Evolutionary conservation across 2,329 filamentous ascomycete genomes (phyloP).

Genomic region (Hymenoscyphus occultus): DNA sequence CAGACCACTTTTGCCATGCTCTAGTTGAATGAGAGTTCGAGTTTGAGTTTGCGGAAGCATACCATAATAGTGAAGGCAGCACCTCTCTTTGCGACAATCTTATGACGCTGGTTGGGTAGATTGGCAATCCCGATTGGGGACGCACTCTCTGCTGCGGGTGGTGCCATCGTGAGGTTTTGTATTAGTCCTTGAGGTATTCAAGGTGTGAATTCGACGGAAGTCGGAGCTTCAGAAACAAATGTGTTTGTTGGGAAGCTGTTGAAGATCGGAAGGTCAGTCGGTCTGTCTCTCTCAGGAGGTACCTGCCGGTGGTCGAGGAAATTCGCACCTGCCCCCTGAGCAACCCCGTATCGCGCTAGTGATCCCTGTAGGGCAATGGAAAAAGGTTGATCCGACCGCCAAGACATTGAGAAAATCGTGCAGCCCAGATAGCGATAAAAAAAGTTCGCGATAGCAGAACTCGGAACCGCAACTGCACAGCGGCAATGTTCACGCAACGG

Average conservation of each 20-base stretch:
- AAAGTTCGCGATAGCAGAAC: constrained; percentile 20
- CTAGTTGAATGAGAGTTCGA: neutral
- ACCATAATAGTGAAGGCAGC: constrained; percentile 99
- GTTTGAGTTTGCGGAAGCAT: constrained; percentile 26
- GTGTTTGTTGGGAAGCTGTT: constrained; percentile 6
- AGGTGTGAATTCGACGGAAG: neutral
- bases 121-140: constrained; percentile 73
- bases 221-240: constrained; percentile 7
- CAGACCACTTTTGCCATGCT: neutral
- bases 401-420: constrained; percentile 12
- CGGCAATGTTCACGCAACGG: constrained; percentile 30
- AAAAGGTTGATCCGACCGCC: constrained; percentile 14
- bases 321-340: constrained; percentile 19
- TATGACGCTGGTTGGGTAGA: constrained; percentile 66
- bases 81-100: constrained; percentile 78
- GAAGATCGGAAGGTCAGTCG: constrained; percentile 12
- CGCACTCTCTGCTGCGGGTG: constrained; percentile 56
- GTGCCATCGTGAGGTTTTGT: constrained; percentile 47
- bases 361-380: constrained; percentile 9
- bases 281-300: constrained; percentile 19
- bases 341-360: constrained; percentile 13
- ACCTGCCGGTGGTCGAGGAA: constrained; percentile 13
- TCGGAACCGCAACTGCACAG: constrained; percentile 9
- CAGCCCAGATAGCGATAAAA: constrained; percentile 15
- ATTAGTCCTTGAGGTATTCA: constrained; percentile 6